Base-by-base conservation (phyloP, 306 rosid species). In the Lupinus albus region DNA sequence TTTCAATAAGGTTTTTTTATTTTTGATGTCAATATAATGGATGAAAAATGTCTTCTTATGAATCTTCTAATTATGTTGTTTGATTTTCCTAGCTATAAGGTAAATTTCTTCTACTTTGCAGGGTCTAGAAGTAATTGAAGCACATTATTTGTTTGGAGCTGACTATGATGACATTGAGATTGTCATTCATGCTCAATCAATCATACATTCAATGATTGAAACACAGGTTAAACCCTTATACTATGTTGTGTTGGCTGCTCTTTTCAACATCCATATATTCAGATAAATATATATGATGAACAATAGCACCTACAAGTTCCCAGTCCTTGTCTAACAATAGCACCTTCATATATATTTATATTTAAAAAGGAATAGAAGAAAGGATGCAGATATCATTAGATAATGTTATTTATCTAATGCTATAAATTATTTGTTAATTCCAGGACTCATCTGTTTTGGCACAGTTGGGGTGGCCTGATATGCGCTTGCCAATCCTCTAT, bases 91-190 rank as follows among this genome's bases (percentile, higher is more conserved):
- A n/a, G 75, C 71, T 28, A 30, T 54, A 64, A 39, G 46, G 49
- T 13, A 72, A 46, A 32, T 44, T 70, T 78, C 59, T 16, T 76
- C 54, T 57, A 11, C 16, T 47, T 66, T 32, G 35, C 83, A 93
- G 99, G 99, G 99, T 64, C 81, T 93, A 35, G 99, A 93, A 86
- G 99, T 93, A 44, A 93, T 93, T 55, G 97, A 93, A 85, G 99
- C 99, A 32, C 99, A 93, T 77, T 93, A 93, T 82, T 85, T 93
- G 70, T 93, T 83, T 64, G 99, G 99, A 85, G 99, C 92, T 53
- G 91, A 86, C 17, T 93, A 93, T 68, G 96, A 93, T 71, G 2
- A 93, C 68, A 85, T 93, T 25, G 99, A 93, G 15, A 93, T 93
- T 52, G 91, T 93, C 57, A 90, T 93, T 81, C 96, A 93, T 79